phyloP scores from a whole-genome alignment of 2,329 filamentous ascomycete genomes.

The Penicillium sp. region DNA sequence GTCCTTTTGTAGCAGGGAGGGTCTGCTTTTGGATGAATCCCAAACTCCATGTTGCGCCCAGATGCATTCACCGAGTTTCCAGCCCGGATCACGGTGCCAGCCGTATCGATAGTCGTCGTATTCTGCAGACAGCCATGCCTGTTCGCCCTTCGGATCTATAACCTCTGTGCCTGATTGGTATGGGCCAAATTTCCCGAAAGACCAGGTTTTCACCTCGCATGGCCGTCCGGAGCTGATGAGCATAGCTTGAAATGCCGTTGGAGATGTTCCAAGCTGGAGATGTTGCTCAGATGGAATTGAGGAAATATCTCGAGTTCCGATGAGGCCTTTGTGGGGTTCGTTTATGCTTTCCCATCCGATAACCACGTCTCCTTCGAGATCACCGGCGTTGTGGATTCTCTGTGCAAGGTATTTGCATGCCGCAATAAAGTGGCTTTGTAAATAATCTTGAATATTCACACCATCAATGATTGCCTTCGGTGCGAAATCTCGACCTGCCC shows the following conservation, averaged over 20 bases:
- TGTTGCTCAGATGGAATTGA: slow-evolving; percentile 83
- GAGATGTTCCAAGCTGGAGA: slow-evolving; percentile 86
- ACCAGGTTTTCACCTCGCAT: slow-evolving; percentile 86
- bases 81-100: slow-evolving; percentile 81
- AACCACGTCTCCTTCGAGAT: slow-evolving; percentile 82
- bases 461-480: slow-evolving; percentile 95
- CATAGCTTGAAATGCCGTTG: slow-evolving; percentile 91
- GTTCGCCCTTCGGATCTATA: slow-evolving; percentile 84
- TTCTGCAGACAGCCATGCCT: slow-evolving; percentile 75
- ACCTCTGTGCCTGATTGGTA: slow-evolving; percentile 82
- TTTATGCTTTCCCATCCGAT: slow-evolving; percentile 97
- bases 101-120: slow-evolving; percentile 87
- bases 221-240: slow-evolving; percentile 83
- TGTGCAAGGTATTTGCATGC: slow-evolving; percentile 78
- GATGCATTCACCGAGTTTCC: slow-evolving; percentile 93
- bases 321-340: slow-evolving; percentile 85
- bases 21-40: slow-evolving; percentile 66
- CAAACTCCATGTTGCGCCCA: slow-evolving; percentile 98
- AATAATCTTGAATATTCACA: slow-evolving; percentile 92
- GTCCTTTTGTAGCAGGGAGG: slow-evolving; percentile 75
- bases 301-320: slow-evolving; percentile 80
- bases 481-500: slow-evolving; percentile 84
- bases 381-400: slow-evolving; percentile 84
- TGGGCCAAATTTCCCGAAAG: slow-evolving; percentile 88
- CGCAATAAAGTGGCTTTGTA: slow-evolving; percentile 80